Base-by-base conservation (phyloP, 805 yeast genomes). In the Sugiyamaella qingdaonensis region DNA sequence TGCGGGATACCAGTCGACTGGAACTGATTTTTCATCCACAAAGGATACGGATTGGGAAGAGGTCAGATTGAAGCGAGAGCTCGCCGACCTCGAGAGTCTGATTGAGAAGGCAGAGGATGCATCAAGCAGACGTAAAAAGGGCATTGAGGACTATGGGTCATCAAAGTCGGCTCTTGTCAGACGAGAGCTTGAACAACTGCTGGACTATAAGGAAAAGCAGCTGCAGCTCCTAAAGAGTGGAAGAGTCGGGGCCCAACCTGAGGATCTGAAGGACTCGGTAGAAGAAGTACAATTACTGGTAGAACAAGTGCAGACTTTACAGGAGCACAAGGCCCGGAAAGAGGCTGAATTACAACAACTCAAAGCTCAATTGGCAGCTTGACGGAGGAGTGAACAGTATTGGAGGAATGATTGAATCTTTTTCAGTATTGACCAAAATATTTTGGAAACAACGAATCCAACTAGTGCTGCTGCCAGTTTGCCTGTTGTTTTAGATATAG, bases 11-110 rank as follows among this genome's bases (percentile, higher is more conserved):
- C 58, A 61, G n/a, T 67, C 72, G 10, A 69, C 70, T 31, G 90
- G 89, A 4, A 83, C 90, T 0, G 91, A 88, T 65, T 85, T 86
- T 65, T 79, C 85, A 2, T 77, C 82, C 1, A 84, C 78, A 21
- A 68, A 68, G 53, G 60, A 61, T 56, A 82, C 89, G 1, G 96
- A 90, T 64, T 89, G 97, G 96, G 97, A 91, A 68, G 89, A 86
- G 63, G 95, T 86, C 13, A 78, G 94, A 60, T 77, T 90, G 59
- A 82, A 83, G 70, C 79, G 91, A 56, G 92, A 90, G 65, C 74
- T 92, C 56, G 77, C 82, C 10, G 88, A 87, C 56, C 70, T 91
- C 46, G 96, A 90, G 61, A 69, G 74, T n/a, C 76, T 82, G 60
- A 77, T 87, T 52, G 73, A 71, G 8, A 77, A 79, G 54, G 84